A percentile compares a stretch with the other conserved stretches of the same genome.
Evolutionary conservation across 495 filamentous ascomycete genomes (phyloP).

Genomic region (Tuber calosporum): DNA sequence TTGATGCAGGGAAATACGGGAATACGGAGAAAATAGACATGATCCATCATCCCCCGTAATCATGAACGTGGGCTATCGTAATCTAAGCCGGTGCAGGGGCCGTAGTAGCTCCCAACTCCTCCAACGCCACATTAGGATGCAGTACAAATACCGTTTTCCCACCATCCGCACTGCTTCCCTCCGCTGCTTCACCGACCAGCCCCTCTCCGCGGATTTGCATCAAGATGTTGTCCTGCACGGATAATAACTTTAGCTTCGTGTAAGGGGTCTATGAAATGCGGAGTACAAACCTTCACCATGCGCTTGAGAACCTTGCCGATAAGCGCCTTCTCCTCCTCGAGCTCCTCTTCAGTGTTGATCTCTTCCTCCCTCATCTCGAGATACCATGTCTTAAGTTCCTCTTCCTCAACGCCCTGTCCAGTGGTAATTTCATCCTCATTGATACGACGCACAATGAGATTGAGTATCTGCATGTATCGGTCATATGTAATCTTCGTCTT

Average conservation of each 20-base stretch:
- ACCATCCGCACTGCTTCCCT: conserved; percentile 44
- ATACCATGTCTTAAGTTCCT: conserved; percentile 84
- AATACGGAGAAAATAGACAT: neutral
- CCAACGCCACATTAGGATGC: conserved; percentile 81
- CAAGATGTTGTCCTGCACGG: conserved; percentile 71
- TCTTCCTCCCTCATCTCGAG: conserved; percentile 87
- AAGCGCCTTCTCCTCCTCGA: conserved; percentile 65
- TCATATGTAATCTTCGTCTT: conserved; percentile 92
- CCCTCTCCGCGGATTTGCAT: conserved; percentile 87
- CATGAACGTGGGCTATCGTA: neutral
- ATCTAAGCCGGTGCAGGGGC: neutral
- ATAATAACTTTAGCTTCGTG: conserved; percentile 26
- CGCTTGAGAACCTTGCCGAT: conserved; percentile 86
- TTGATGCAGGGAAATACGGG: neutral
- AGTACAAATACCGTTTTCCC: conserved; percentile 71
- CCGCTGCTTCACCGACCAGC: conserved; percentile 52
- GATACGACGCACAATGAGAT: conserved; percentile 70
- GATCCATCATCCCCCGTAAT: neutral
- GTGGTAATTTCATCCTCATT: conserved; percentile 63
- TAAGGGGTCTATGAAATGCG: neutral
- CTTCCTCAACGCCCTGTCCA: conserved; percentile 84
- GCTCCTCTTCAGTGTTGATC: conserved; percentile 68
- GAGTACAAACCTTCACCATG: conserved; percentile 76
- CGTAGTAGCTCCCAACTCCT: conserved; percentile 25
- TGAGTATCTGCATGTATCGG: conserved; percentile 86